Evolutionary conservation across 1,284 basidiomycete species (phyloP).

Genomic region (Heterobasidion irregulare): DNA sequence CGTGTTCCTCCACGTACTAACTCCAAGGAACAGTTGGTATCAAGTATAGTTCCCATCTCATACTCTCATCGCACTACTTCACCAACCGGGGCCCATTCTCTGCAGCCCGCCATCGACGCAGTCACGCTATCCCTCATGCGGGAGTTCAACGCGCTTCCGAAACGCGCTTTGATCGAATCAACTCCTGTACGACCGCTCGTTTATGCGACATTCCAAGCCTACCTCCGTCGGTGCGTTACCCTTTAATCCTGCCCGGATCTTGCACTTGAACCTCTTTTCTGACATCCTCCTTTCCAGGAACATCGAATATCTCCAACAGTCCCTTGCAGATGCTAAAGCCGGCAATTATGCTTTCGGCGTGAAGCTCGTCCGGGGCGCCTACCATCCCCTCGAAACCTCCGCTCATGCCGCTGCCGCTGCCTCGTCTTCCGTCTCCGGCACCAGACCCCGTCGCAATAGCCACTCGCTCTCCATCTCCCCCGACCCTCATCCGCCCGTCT

Average conservation of each 20-base stretch:
- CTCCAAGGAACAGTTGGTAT: conserved; percentile 46
- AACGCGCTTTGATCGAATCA: background rate
- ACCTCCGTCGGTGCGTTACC: conserved; percentile 55
- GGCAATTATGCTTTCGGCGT: conserved; percentile 80
- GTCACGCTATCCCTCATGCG: conserved; percentile 68
- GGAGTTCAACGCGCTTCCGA: conserved; percentile 60
- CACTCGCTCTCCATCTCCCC: conserved; percentile 39
- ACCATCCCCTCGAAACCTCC: conserved; percentile 69
- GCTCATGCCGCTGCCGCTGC: conserved; percentile 16
- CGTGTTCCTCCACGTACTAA: no score
- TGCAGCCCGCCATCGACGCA: conserved; percentile 79
- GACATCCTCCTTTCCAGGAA: conserved; percentile 35
- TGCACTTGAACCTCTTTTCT: background rate
- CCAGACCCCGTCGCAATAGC: background rate
- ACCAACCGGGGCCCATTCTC: background rate
- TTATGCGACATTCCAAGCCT: conserved; percentile 83
- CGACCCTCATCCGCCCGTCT: conserved; percentile 56
- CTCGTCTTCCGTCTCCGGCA: background rate
- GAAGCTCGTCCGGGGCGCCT: conserved; percentile 94
- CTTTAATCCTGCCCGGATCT: background rate
- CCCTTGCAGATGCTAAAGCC: conserved; percentile 61
- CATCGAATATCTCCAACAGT: conserved; percentile 57
- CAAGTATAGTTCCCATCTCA: conserved; percentile 25
- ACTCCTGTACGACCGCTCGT: conserved; percentile 49
- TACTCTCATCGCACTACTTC: background rate